Conservation (phyloP, 345 rosid genomes). For the Eucalyptus regnans region DNA sequence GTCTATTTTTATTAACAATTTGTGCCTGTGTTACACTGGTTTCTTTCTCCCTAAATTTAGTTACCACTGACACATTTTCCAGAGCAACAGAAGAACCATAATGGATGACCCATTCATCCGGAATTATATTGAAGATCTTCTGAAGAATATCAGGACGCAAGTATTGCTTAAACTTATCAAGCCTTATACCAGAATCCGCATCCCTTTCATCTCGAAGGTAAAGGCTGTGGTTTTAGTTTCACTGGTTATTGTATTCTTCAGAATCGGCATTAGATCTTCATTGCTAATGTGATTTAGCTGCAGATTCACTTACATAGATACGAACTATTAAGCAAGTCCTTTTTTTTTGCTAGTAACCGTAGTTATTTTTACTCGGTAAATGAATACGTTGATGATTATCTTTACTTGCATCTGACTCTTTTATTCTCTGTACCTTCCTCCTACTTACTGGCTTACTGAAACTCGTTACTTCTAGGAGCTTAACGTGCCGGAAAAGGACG, state of each 20-base stretch:
- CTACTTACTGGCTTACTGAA: neutral
- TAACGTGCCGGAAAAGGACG: slow-evolving; percentile 91
- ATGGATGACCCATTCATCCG: slow-evolving; percentile 98
- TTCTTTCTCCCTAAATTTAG: neutral
- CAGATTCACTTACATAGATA: neutral
- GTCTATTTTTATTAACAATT: neutral
- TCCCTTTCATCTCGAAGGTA: slow-evolving; percentile 88
- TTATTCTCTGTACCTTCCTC: neutral
- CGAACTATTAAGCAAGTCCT: neutral
- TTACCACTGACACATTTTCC: neutral
- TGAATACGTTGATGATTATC: neutral
- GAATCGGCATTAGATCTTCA: neutral
- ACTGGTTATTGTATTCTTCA: neutral
- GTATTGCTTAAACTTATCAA: slow-evolving; percentile 95
- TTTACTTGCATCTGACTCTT: neutral
- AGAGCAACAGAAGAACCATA: slow-evolving; percentile 91
- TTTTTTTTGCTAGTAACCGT: neutral
- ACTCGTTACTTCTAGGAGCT: slow-evolving; percentile 42
- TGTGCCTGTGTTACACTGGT: neutral
- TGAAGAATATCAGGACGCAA: slow-evolving; percentile 97
- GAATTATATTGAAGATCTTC: slow-evolving; percentile 92
- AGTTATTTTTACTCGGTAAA: neutral
- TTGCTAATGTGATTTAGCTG: neutral
- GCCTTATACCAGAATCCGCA: slow-evolving; percentile 87
- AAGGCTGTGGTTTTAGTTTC: neutral